Conservation (phyloP, 2,329 filamentous ascomycete species). For the Neofusicoccum ribis region DNA sequence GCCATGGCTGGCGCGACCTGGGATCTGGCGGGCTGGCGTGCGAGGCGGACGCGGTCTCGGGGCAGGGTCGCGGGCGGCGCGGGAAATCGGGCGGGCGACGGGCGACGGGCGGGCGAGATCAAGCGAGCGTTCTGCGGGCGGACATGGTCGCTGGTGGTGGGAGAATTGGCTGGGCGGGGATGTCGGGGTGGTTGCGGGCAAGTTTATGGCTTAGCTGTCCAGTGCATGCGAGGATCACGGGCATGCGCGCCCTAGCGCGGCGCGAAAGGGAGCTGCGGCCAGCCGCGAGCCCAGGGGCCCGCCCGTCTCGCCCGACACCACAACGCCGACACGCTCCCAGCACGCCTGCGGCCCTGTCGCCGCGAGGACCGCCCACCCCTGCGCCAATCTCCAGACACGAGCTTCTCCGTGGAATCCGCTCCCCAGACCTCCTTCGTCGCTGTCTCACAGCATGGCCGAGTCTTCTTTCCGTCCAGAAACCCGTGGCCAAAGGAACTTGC, state of each 20-base stretch:
- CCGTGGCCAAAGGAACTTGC: too few relatives aligned
- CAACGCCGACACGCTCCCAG: too few relatives aligned
- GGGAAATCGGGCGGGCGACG: not conserved
- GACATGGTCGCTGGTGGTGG: not conserved
- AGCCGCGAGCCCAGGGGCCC: not conserved
- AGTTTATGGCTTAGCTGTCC: slow-evolving; percentile 20
- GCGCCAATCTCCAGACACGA: not conserved
- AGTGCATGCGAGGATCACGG: slow-evolving; percentile 11
- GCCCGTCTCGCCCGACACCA: too few relatives aligned
- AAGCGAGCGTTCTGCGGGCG: slow-evolving; percentile 7
- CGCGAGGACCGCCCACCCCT: not conserved
- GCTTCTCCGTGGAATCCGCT: not conserved
- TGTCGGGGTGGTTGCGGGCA: slow-evolving; percentile 1
- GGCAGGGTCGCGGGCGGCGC: not conserved
- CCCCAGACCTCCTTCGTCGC: not conserved
- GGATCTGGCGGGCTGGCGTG: not conserved
- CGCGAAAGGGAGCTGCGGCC: slow-evolving; percentile 14
- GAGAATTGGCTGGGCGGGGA: not conserved
- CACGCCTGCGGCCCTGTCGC: too few relatives aligned
- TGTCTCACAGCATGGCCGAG: too few relatives aligned
- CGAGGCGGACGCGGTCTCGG: not conserved
- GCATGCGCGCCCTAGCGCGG: slow-evolving; percentile 10
- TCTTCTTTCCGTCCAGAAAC: too few relatives aligned
- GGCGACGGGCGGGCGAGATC: not conserved
- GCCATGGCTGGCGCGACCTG: slow-evolving; percentile 15